These are phyloP conservation scores for Schizochytrium sp. DNA, from an alignment of 108 stramenopile species.

Conservation along the genomic window DNA sequence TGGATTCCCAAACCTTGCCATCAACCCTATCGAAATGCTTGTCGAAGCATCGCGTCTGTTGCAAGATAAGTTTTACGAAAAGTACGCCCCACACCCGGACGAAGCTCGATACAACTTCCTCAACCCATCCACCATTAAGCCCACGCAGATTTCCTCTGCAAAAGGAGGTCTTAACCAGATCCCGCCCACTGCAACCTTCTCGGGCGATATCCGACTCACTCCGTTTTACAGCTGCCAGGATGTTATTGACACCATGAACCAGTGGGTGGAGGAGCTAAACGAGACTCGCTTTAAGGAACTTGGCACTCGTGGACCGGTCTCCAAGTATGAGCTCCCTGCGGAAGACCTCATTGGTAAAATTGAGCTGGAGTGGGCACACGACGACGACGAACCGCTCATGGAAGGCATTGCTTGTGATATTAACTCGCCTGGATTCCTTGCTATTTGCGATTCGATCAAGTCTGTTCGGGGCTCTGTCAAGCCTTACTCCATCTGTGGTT, in stretches of 20 bases:
- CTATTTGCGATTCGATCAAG: slow-evolving; percentile 70
- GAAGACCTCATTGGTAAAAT: slow-evolving; percentile 72
- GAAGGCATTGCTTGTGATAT: slow-evolving; percentile 78
- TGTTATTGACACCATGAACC: slow-evolving; percentile 65
- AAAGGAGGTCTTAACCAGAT: slow-evolving; percentile 78
- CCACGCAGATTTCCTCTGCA: slow-evolving; percentile 76
- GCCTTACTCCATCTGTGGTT: slow-evolving; percentile 77
- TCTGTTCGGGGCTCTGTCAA: slow-evolving; percentile 66
- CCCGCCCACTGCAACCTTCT: slow-evolving; percentile 73
- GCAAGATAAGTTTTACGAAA: slow-evolving; percentile 73
- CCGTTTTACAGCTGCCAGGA: slow-evolving; percentile 76
- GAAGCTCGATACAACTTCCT: slow-evolving; percentile 74
- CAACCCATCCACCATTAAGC: slow-evolving; percentile 78
- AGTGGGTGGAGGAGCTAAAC: slow-evolving; percentile 77
- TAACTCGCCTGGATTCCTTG: slow-evolving; percentile 71
- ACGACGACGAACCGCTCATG: slow-evolving; percentile 69
- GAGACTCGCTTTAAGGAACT: slow-evolving; percentile 63
- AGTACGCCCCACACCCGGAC: slow-evolving; percentile 74
- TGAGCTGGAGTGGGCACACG: slow-evolving; percentile 72
- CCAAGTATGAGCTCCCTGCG: slow-evolving; percentile 76
- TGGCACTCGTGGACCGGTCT: slow-evolving; percentile 75
- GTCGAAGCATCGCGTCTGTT: slow-evolving; percentile 67
- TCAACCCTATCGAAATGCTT: slow-evolving; percentile 78
- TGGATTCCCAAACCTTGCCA: slow-evolving; percentile 74
- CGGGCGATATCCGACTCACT: slow-evolving; percentile 77